Conservation (phyloP, 371 early-diverging fungal genomes). For the Parasitella parasitica region DNA sequence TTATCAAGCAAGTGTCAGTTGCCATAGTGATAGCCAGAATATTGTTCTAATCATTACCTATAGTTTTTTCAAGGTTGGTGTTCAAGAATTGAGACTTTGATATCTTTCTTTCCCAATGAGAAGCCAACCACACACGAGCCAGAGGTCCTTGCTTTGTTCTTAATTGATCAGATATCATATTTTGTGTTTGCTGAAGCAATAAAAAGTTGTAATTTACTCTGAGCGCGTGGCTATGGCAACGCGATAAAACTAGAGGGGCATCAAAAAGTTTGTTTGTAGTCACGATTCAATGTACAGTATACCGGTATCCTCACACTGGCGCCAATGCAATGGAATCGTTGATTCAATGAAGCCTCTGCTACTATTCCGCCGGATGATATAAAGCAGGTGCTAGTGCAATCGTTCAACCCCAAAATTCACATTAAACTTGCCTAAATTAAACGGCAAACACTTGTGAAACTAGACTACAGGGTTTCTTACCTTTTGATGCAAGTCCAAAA, state of each 20-base stretch:
- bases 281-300: too few species aligned
- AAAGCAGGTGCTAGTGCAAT: too few species aligned
- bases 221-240: not conserved
- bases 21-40: not conserved
- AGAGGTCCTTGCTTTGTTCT: slow-evolving; percentile 89
- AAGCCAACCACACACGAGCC: slow-evolving; percentile 97
- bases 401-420: too few species aligned
- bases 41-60: slow-evolving; percentile 61
- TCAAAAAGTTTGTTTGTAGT: not conserved
- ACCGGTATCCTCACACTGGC: too few species aligned
- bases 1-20: not conserved
- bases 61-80: slow-evolving; percentile 83
- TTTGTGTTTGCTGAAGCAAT: not conserved
- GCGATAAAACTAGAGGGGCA: not conserved
- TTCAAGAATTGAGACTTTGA: slow-evolving; percentile 92
- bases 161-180: slow-evolving; percentile 32
- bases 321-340: too few species aligned
- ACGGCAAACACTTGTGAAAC: too few species aligned
- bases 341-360: too few species aligned
- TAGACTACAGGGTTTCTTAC: too few species aligned
- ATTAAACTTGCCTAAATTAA: too few species aligned
- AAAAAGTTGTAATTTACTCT: not conserved
- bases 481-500: too few species aligned
- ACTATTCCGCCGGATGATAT: too few species aligned
- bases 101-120: slow-evolving; percentile 96